Base-by-base conservation (phyloP, 2,329 filamentous ascomycete genomes). In the Cladophialophora chaetospira region DNA sequence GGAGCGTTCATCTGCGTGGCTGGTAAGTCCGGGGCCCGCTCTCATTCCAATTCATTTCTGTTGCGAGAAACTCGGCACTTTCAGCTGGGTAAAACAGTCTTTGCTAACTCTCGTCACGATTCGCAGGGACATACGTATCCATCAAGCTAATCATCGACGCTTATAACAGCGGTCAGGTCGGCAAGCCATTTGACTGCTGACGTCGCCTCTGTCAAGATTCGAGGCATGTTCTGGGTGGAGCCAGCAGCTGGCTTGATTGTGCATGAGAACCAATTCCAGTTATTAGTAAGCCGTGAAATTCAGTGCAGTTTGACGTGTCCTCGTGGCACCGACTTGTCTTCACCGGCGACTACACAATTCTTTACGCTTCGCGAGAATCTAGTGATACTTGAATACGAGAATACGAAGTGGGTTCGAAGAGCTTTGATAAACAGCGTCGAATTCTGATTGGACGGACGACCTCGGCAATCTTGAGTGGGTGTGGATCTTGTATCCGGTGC, bases 111-210 rank as follows among this genome's bases (percentile, higher is more conserved):
- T n/a, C 15, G 69, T 1, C 80, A 80, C 50, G 79, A 81, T 13
- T 78, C 4, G 75, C 73, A 6, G 79, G 79, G 1, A 70, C 78
- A 40, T 82, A 82, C 62, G 79, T 78, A 9, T 80, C 74, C 0
- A 72, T 81, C 38, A 71, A 73, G 52, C 57, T 61, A 65, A 67
- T 67, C 29, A 60, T 66, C 51, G 65, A 65, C 55, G 65, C 65
- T 3, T 67, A 67, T 48, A 52, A 56, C 17, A 59, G 49, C 15
- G 58, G 58, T 15, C 21, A 43, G 21, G 61, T 63, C 15, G 54
- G 58, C 9, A 44, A 35, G 26, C 58, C 61, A 3, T 63, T 63
- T 23, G 58, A 40, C 15, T 63, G 61, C 49, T 62, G 40, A 28
- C 15, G 9, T 47, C 25, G 28, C 28, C 21, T 35, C 13, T 8